Conservation (phyloP, 257 asterid genomes). For the Gentiana straminea region DNA sequence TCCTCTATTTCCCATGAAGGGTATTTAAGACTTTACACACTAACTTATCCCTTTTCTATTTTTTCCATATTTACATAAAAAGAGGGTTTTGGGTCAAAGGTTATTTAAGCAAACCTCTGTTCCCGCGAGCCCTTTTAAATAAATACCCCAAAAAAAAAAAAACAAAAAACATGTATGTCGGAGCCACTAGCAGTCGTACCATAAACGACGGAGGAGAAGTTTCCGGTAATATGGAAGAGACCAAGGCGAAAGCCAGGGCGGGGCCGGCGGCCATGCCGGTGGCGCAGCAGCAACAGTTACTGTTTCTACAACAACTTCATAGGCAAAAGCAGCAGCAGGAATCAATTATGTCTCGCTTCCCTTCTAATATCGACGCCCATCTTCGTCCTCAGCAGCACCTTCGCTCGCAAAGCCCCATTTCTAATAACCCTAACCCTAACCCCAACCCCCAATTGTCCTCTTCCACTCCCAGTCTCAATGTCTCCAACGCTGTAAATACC, state of each 20-base stretch:
- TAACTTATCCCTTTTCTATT: no score
- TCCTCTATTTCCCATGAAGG: no score
- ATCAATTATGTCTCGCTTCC: conserved; percentile 86
- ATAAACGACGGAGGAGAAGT: not conserved
- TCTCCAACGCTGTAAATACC: conserved; percentile 1
- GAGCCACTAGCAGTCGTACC: no score
- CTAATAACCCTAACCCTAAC: conserved; percentile 18
- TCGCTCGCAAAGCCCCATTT: conserved; percentile 32
- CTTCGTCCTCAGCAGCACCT: conserved; percentile 72
- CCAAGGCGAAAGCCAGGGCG: conserved; percentile 1
- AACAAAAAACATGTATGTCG: no score
- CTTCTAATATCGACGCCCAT: conserved; percentile 90
- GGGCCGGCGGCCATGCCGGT: conserved; percentile 14
- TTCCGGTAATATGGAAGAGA: conserved; percentile 6
- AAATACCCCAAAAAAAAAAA: no score
- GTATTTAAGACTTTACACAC: no score
- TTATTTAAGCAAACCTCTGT: no score
- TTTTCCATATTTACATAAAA: no score
- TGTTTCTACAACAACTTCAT: conserved; percentile 20
- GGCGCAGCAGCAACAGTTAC: conserved; percentile 19
- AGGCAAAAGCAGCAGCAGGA: conserved; percentile 52
- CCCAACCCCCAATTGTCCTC: conserved; percentile 20
- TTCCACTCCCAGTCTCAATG: conserved; percentile 17
- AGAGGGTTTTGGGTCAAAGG: no score
- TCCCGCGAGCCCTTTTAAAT: no score